Evolutionary conservation across 108 stramenopile species (phyloP).

Genomic region (Bacterosira constricta): DNA sequence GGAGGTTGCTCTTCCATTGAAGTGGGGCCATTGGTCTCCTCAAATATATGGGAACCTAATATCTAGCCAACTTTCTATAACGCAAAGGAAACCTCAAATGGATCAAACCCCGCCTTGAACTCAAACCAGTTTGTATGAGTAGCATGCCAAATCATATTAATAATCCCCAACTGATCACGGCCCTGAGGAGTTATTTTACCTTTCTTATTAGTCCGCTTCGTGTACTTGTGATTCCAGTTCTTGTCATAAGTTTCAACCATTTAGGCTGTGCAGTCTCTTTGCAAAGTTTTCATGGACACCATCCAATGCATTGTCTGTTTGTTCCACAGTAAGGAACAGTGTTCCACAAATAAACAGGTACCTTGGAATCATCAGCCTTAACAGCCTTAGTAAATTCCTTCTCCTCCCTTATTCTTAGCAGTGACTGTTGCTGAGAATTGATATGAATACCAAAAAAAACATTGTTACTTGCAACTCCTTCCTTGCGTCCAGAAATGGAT

Average conservation of each 20-base stretch:
- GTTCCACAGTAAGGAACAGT: too few species aligned
- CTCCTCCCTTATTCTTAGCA: neutral
- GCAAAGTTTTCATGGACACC: neutral
- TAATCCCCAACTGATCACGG: neutral
- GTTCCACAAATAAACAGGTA: constrained; percentile 15
- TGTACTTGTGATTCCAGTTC: too few species aligned
- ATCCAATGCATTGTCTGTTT: neutral
- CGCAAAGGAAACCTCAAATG: constrained; percentile 7
- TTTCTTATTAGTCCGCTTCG: too few species aligned
- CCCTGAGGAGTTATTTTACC: neutral
- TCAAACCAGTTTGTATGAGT: constrained; percentile 16
- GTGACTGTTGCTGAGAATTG: neutral
- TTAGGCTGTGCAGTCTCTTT: neutral
- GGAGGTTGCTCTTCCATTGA: neutral
- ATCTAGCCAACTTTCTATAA: constrained; percentile 9
- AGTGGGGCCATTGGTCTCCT: constrained; percentile 1
- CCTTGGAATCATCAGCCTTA: constrained; percentile 14
- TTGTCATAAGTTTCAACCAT: neutral
- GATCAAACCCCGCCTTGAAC: neutral
- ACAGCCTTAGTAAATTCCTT: neutral
- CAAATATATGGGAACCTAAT: constrained; percentile 8
- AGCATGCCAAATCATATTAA: constrained; percentile 8
- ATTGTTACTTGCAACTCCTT: neutral
- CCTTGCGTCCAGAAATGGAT: neutral
- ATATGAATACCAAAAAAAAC: neutral